Base-by-base conservation (phyloP, 441 rosid genomes). In the Syzygium malaccense region DNA sequence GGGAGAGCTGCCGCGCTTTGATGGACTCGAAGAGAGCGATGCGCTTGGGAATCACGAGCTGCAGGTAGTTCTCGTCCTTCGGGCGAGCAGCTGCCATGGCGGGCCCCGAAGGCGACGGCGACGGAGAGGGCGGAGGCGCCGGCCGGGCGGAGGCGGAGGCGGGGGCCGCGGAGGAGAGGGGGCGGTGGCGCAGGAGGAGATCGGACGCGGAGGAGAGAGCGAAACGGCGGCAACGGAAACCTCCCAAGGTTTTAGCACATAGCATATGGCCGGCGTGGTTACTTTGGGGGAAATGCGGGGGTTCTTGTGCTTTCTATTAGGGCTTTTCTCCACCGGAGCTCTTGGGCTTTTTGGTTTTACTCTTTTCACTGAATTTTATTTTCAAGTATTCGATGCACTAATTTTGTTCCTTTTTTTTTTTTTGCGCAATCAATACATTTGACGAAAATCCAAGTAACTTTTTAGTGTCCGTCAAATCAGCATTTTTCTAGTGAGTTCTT, bases 51-150 rank as follows among this genome's bases (percentile, higher is more conserved):
- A 98, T 95, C 8, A 94, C 96, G 28, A 89, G 88, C 18, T 88
- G 85, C 58, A 97, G 97, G 91, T 97, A 97, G 48, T 87, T 91
- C 19, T 95, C 97, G 89, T 96, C 98, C 88, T 93, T 97, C 20
- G 93, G 90, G 75, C 91, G 92, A 79, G 90, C 87, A 79, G 90
- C 87, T 57, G 88, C 85, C 91, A 90, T 90, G 90, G 86, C 79
- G 49, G 87, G 33, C 8, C 64, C 56, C 41, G 85, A 26, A 8
- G 75, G 71, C 14, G 89, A 80, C 68, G 92, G 94, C 95, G 91
- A 87, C 26, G 89, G 87, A 51, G 14, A 55, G 37, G 54, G 19
- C 23, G n/a, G 93, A 62, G 80, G n/a, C 12, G 53, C 30, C 18
- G 53, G 51, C 84, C 6, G 23, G 2, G 88, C 15, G 78, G 3